Conservation (phyloP, 441 rosid species). For the Isatis lusitanica region DNA sequence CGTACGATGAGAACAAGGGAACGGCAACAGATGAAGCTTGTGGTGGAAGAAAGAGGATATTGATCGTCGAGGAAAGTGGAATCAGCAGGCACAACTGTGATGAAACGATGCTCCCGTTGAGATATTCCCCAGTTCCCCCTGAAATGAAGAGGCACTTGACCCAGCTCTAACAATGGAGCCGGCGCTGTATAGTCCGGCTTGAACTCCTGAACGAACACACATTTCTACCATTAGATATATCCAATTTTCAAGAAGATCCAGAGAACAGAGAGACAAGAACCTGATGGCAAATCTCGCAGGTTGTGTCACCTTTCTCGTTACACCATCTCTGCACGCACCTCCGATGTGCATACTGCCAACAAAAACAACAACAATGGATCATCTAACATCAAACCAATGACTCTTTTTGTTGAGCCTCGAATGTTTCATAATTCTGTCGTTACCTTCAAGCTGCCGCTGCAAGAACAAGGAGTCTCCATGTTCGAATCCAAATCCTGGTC, state of each 20-base stretch:
- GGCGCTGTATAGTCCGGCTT: conserved; percentile 91
- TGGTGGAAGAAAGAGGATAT: conserved; percentile 50
- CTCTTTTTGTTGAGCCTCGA: background rate
- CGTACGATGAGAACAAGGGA: conserved; percentile 57
- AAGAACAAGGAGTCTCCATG: conserved; percentile 95
- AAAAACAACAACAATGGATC: conserved; percentile 16
- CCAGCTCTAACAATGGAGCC: conserved; percentile 70
- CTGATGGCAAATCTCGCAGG: conserved; percentile 85
- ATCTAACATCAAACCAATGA: background rate
- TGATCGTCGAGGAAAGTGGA: conserved; percentile 48
- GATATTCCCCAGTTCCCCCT: conserved; percentile 88
- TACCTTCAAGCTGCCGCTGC: conserved; percentile 95
- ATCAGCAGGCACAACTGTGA: conserved; percentile 76
- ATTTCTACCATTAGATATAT: background rate
- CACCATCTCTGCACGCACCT: conserved; percentile 86
- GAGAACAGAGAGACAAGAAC: conserved; percentile 29
- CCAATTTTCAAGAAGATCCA: background rate
- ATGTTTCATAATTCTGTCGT: background rate
- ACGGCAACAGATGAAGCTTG: conserved; percentile 66
- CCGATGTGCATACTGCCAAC: conserved; percentile 70
- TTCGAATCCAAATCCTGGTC: conserved; percentile 83
- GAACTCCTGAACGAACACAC: conserved; percentile 56
- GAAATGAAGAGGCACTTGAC: conserved; percentile 73
- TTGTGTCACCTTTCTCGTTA: conserved; percentile 75
- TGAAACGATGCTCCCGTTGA: conserved; percentile 56